Evolutionary conservation across 2,329 filamentous ascomycete species (phyloP).

Genomic region (Beauveria medogensis): DNA sequence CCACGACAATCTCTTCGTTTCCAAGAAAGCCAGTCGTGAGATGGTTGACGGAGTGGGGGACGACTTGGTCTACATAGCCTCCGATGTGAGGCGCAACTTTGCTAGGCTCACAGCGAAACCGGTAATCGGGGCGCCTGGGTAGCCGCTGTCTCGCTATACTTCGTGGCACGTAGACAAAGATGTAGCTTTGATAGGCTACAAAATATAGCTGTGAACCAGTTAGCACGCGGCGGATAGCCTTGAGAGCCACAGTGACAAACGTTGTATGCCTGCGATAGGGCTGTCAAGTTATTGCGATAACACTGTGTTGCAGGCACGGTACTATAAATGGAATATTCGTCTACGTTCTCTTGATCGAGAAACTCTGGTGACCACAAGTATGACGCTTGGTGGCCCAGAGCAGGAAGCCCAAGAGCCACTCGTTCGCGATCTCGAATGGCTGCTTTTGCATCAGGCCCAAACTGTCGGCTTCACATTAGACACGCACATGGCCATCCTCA

Average conservation of each 20-base stretch:
- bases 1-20: slow-evolving; percentile 57
- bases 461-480: slow-evolving; percentile 19
- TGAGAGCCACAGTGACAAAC: slow-evolving; percentile 25
- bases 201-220: slow-evolving; percentile 45
- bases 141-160: slow-evolving; percentile 40
- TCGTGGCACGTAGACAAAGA: slow-evolving; percentile 48
- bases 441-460: slow-evolving; percentile 26
- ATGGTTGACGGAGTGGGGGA: slow-evolving; percentile 60
- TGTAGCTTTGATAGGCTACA: slow-evolving; percentile 46
- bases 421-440: slow-evolving; percentile 29
- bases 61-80: slow-evolving; percentile 44
- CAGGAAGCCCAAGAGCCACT: slow-evolving; percentile 17
- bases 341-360: background rate
- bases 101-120: slow-evolving; percentile 38
- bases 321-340: background rate
- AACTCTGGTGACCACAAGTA: slow-evolving; percentile 23
- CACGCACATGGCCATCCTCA: background rate
- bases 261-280: slow-evolving; percentile 49
- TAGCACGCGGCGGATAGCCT: slow-evolving; percentile 1
- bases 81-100: slow-evolving; percentile 30
- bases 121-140: slow-evolving; percentile 38
- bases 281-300: slow-evolving; percentile 48
- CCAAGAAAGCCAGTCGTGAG: slow-evolving; percentile 63
- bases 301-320: slow-evolving; percentile 20
- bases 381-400: slow-evolving; percentile 19